These are phyloP conservation scores for Guadua angustifolia DNA, from an alignment of 176 grass and related monocot species.

Conservation along the genomic window DNA sequence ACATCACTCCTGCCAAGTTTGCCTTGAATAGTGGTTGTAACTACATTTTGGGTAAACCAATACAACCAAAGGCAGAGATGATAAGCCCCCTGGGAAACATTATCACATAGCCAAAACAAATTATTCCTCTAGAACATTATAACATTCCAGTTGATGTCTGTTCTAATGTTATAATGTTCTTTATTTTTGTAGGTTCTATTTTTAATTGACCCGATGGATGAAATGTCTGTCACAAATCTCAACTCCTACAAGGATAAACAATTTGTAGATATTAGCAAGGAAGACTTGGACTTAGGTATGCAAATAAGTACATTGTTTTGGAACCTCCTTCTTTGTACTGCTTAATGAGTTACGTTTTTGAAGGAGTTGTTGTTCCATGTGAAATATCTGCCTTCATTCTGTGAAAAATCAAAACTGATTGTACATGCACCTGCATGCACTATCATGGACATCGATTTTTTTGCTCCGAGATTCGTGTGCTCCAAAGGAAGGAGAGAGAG, in stretches of 20 bases:
- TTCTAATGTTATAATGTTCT: slow-evolving; percentile 3
- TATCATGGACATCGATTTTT: too few relatives aligned
- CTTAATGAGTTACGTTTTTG: not conserved
- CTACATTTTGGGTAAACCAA: not conserved
- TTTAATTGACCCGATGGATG: slow-evolving; percentile 98
- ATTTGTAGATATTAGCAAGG: slow-evolving; percentile 98
- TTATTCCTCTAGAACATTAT: slow-evolving; percentile 3
- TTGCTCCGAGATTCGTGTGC: too few relatives aligned
- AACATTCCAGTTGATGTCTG: not conserved
- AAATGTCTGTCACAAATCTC: slow-evolving; percentile 89
- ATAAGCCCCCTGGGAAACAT: not conserved
- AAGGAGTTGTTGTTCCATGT: not conserved
- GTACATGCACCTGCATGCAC: too few relatives aligned
- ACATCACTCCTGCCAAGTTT: slow-evolving; percentile 6
- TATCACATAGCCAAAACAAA: slow-evolving; percentile 5
- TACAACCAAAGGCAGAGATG: not conserved
- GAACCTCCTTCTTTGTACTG: slow-evolving; percentile 19
- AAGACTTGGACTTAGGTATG: slow-evolving; percentile 87
- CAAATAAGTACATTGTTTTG: slow-evolving; percentile 11
- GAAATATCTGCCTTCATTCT: not conserved
- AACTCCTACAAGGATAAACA: slow-evolving; percentile 95
- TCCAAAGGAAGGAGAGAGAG: too few relatives aligned
- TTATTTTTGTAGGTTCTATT: slow-evolving; percentile 73
- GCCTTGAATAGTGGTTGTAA: not conserved
- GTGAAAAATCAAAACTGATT: too few relatives aligned